phyloP scores from a whole-genome alignment of 805 yeast species.

The Candida xiaguanensis region DNA sequence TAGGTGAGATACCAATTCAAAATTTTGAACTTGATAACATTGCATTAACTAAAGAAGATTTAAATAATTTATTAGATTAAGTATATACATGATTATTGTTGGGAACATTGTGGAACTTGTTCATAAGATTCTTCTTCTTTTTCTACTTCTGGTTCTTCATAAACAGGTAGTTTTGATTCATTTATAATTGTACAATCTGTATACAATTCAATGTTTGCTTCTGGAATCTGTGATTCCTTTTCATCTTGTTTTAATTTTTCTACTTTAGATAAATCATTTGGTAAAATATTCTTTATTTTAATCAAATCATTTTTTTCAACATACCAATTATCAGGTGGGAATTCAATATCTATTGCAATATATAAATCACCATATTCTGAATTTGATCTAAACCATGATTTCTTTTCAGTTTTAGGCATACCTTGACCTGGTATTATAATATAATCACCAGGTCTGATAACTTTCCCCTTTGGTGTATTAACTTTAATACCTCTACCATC shows the following conservation, averaged over 20 bases:
- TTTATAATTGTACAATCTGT: slow-evolving; percentile 30
- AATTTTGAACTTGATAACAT: slow-evolving; percentile 2
- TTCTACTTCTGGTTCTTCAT: slow-evolving; percentile 16
- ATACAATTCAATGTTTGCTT: slow-evolving; percentile 35
- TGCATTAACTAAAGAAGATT: slow-evolving; percentile 33
- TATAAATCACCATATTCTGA: slow-evolving; percentile 62
- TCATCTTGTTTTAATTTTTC: slow-evolving; percentile 15
- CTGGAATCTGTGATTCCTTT: slow-evolving; percentile 23
- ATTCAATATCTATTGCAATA: slow-evolving; percentile 66
- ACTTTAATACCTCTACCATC: slow-evolving; percentile 74
- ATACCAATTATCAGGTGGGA: slow-evolving; percentile 85
- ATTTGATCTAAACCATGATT: slow-evolving; percentile 27
- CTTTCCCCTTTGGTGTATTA: slow-evolving; percentile 72
- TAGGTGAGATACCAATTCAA: slow-evolving; percentile 3
- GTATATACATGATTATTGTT: slow-evolving; percentile 23
- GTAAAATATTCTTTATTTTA: slow-evolving; percentile 54
- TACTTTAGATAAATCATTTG: slow-evolving; percentile 28
- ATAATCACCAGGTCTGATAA: slow-evolving; percentile 71
- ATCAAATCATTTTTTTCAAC: slow-evolving; percentile 63
- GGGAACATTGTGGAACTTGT: slow-evolving; percentile 23
- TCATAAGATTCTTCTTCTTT: slow-evolving; percentile 9
- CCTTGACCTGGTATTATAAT: slow-evolving; percentile 71
- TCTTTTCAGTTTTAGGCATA: slow-evolving; percentile 58
- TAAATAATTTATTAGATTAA: slow-evolving; percentile 33
- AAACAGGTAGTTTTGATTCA: slow-evolving; percentile 26